These are phyloP conservation scores for Pythium rishiriense DNA, from an alignment of 352 stramenopile genomes.

Conservation along the genomic window DNA sequence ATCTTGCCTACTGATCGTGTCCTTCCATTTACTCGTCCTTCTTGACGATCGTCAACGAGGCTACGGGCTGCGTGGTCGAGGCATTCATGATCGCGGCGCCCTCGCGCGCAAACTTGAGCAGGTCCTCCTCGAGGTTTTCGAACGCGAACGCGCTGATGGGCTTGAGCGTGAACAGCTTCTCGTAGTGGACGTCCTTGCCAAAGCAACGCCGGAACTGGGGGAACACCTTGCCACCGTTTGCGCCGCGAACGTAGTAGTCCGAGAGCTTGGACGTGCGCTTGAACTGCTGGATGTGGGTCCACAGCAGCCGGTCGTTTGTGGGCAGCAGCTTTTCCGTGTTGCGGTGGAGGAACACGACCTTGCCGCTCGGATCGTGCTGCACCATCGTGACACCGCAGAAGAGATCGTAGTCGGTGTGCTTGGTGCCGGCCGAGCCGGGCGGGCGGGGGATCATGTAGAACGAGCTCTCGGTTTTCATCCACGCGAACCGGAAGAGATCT, in stretches of 20 bases:
- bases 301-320: slow-evolving; percentile 8
- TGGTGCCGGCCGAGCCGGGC: slow-evolving; percentile 22
- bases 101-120: slow-evolving; percentile 50
- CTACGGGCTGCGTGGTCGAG: no score
- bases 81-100: slow-evolving; percentile 26
- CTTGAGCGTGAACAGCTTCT: slow-evolving; percentile 67
- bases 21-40: no score
- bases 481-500: slow-evolving; percentile 60
- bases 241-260: slow-evolving; percentile 19
- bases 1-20: neutral
- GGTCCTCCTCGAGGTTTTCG: slow-evolving; percentile 52
- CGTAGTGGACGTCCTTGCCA: slow-evolving; percentile 22
- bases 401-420: slow-evolving; percentile 8
- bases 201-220: slow-evolving; percentile 10
- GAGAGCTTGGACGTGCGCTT: slow-evolving; percentile 6
- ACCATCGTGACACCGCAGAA: slow-evolving; percentile 46
- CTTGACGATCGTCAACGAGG: no score
- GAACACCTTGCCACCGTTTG: slow-evolving; percentile 10
- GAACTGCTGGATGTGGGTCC: slow-evolving; percentile 32
- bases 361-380: slow-evolving; percentile 34
- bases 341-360: slow-evolving; percentile 37
- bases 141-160: slow-evolving; percentile 67
- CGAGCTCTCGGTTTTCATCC: slow-evolving; percentile 32
- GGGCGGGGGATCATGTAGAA: slow-evolving; percentile 33
- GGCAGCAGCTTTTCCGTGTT: slow-evolving; percentile 27